Conservation (phyloP, 1,284 basidiomycete genomes). For the Rhodotorula sp. region DNA sequence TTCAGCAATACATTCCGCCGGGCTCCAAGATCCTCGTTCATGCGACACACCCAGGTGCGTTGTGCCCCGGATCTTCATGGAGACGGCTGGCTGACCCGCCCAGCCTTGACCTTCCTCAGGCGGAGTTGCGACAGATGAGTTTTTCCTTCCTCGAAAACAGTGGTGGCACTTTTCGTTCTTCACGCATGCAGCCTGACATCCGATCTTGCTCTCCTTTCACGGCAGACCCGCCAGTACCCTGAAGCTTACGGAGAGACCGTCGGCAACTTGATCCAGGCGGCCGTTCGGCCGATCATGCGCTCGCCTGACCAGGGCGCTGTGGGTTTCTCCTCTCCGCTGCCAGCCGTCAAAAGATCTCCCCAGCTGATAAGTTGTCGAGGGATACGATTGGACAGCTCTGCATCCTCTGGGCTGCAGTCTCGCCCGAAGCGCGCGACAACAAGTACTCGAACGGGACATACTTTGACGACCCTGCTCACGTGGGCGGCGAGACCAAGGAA, state of each 20-base stretch:
- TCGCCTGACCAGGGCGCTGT: constrained; percentile 29
- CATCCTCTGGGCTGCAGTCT: constrained; percentile 28
- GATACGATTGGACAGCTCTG: constrained; percentile 8
- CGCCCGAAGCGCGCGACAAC: constrained; percentile 20
- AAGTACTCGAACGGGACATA: constrained; percentile 36
- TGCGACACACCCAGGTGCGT: constrained; percentile 33
- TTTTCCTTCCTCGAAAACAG: no score
- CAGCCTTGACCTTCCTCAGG: not conserved
- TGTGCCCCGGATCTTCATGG: not conserved
- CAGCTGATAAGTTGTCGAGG: no score
- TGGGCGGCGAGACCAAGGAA: constrained; percentile 31
- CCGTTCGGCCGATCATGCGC: constrained; percentile 20
- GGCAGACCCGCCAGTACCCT: constrained; percentile 40
- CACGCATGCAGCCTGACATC: not conserved
- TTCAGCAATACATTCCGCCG: constrained; percentile 30
- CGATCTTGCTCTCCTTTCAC: not conserved
- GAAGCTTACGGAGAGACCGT: constrained; percentile 36
- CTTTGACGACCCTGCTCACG: constrained; percentile 33
- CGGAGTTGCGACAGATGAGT: constrained; percentile 22
- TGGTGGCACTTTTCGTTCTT: not conserved
- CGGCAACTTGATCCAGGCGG: constrained; percentile 26
- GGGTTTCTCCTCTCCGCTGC: not conserved
- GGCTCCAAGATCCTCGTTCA: constrained; percentile 13
- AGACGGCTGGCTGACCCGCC: not conserved
- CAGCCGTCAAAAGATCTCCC: no score